Evolutionary conservation across 2,329 filamentous ascomycete genomes (phyloP), one percentile per base, ranked within the genome.

Genomic region (Pestalotiopsis fici): DNA sequence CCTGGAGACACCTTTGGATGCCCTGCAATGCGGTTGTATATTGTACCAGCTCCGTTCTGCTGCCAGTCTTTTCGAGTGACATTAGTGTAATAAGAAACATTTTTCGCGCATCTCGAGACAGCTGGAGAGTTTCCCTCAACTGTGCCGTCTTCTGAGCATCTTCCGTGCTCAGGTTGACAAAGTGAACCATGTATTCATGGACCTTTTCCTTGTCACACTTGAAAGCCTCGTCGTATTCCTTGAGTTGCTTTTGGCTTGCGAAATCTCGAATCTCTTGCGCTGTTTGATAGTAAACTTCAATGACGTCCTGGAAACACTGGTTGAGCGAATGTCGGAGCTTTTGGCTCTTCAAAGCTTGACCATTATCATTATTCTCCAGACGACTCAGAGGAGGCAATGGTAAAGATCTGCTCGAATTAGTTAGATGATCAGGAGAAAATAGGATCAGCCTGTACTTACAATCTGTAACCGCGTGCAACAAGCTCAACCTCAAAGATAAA

Each of bases 381-480:
- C 95, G 90, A 71, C 93, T 97, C 68, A 98, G 92, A n/a, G 96
- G 96, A 6, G 96, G 95, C 43, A 98, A 82, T 27, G 95, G 95
- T 18, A 90, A 91, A 83, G 93, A 97, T 81, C 93, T 97, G 65
- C 68, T 67, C 25, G 55, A 37, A 39, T 73, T 67, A 74, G 72
- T 67, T 27, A 35, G 39, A 56, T 57, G 12, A 7, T n/a, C 35
- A 43, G 15, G 27, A 31, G 31, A 31, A 47, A 31, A 9, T 23
- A 15, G 6, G 31, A 37, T 18, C 12, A 55, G 15, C 9, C 6
- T 35, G 37, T 35, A 25, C 70, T 73, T 71, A 77, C 76, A 78
- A 70, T 72, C 76, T 73, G 67, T 78, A 78, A 65, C 76, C 76
- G 56, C 76, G 76, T 11, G 76, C 71, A 23, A 78, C 74, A 43